Conservation (phyloP, 495 filamentous ascomycete genomes). For the Penicillium nucicola region DNA sequence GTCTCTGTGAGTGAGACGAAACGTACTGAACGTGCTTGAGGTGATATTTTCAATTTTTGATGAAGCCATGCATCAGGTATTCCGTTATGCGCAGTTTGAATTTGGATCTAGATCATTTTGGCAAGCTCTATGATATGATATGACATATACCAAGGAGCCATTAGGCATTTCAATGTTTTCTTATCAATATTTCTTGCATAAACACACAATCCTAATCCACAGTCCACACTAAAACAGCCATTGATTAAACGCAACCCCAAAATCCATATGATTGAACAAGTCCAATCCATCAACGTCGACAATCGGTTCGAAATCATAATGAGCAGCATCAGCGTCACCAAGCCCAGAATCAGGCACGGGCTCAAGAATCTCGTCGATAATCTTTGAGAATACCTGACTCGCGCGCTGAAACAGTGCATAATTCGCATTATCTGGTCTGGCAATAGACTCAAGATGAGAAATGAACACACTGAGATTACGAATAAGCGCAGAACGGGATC, state of each 20-base stretch:
- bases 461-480: conserved; percentile 59
- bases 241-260: conserved; percentile 27
- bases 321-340: not conserved
- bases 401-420: conserved; percentile 28
- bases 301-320: conserved; percentile 14
- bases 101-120: too few species aligned
- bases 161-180: too few species aligned
- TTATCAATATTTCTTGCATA: too few species aligned
- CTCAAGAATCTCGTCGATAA: conserved; percentile 35
- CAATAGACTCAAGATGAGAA: conserved; percentile 28
- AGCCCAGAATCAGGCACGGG: conserved; percentile 5
- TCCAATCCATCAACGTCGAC: conserved; percentile 19
- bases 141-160: too few species aligned
- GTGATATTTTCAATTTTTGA: too few species aligned
- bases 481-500: conserved; percentile 52
- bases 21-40: not conserved
- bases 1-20: conserved; percentile 6
- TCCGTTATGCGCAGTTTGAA: too few species aligned
- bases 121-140: too few species aligned
- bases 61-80: too few species aligned
- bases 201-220: too few species aligned
- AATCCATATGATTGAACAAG: conserved; percentile 25
- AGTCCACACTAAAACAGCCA: conserved; percentile 22
- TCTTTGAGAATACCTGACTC: conserved; percentile 23
- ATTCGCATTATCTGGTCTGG: conserved; percentile 15